Base-by-base conservation (phyloP, 805 yeast species). In the Starmerella ratchasimensis region DNA sequence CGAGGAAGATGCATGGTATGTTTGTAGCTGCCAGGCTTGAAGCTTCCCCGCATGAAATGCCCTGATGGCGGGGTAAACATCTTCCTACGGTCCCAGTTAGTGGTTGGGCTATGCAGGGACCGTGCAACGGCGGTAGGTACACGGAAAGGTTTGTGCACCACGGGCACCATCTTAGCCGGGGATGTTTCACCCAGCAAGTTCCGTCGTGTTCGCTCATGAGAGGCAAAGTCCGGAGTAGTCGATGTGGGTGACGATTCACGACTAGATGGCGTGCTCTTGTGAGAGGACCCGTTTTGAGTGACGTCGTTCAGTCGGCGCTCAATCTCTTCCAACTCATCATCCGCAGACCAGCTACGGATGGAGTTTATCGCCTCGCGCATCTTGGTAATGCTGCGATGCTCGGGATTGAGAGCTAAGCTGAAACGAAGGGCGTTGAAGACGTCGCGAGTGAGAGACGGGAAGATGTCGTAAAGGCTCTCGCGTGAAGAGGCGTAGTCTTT, bases 401-500 rank as follows among this genome's bases (percentile, higher is more conserved):
- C 68, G 1, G 97, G 97, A 60, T 86, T 94, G 40, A 88, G 70
- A 10, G 93, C 77, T 39, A 88, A 64, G 43, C 80, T 68, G 47
- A 72, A 71, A 40, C 94, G 69, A 53, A 86, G 67, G 0, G 81
- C 93, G n/a, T 78, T 72, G 55, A 83, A 88, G 51, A 84, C 69
- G 53, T 84, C 95, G 36, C 72, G 74, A 36, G 90, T 73, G 83
- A 88, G 77, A 4, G 84, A 65, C 14, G 94, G 84, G 56, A 86
- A 88, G 29, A 84, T 80, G 60, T 88, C 97, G 60, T 83, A 84
- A 33, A 88, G 63, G 1, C 93, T 79, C 57, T 88, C 96, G 48
- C 95, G 71, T 51, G 81, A 80, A 24, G 78, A 71, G 10, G 88
- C 86, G 63, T 80, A 86, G 59, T 82, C 86, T 50, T 80, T 61